phyloP scores from a whole-genome alignment of 129 eudicot species.

The Tagetes patula region DNA sequence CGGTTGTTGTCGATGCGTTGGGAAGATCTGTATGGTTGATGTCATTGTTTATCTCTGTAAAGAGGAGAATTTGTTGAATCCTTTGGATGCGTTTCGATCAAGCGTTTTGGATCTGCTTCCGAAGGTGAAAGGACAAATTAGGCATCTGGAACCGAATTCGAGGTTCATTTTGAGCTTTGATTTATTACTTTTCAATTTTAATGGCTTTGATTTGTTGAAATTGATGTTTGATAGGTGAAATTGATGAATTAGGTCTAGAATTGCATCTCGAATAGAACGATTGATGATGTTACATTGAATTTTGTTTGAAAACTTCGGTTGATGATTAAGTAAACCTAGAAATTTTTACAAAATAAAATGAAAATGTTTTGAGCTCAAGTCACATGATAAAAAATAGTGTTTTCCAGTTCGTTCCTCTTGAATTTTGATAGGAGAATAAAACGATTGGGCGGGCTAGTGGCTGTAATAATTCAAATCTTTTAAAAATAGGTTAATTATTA shows the following conservation, averaged over 20 bases:
- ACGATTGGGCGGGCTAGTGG: too few species aligned
- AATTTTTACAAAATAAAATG: not conserved
- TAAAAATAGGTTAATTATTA: not conserved
- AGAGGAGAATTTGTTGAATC: slow-evolving; percentile 52
- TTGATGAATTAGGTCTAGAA: not conserved
- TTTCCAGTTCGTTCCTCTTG: too few species aligned
- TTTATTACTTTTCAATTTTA: not conserved
- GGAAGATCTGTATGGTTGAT: slow-evolving; percentile 71
- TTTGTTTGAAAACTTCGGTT: not conserved
- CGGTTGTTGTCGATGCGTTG: slow-evolving; percentile 50
- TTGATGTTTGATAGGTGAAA: slow-evolving; percentile 4
- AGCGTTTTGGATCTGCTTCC: slow-evolving; percentile 53
- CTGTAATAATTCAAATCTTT: too few species aligned
- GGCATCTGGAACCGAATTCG: slow-evolving; percentile 68
- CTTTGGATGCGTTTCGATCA: slow-evolving; percentile 53
- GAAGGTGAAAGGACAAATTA: slow-evolving; percentile 38
- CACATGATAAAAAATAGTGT: too few species aligned
- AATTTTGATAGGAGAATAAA: too few species aligned
- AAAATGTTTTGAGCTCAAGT: too few species aligned
- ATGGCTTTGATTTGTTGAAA: not conserved
- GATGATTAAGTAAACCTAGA: not conserved
- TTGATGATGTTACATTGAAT: not conserved
- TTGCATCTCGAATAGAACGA: not conserved
- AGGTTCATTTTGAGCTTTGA: slow-evolving; percentile 42
- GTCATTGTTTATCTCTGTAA: slow-evolving; percentile 60